Percentiles rank a stretch among this genome's conserved stretches.
These are phyloP conservation scores for Metschnikowia bowlesiae DNA, from an alignment of 805 yeast genomes.

Conservation along the genomic window DNA sequence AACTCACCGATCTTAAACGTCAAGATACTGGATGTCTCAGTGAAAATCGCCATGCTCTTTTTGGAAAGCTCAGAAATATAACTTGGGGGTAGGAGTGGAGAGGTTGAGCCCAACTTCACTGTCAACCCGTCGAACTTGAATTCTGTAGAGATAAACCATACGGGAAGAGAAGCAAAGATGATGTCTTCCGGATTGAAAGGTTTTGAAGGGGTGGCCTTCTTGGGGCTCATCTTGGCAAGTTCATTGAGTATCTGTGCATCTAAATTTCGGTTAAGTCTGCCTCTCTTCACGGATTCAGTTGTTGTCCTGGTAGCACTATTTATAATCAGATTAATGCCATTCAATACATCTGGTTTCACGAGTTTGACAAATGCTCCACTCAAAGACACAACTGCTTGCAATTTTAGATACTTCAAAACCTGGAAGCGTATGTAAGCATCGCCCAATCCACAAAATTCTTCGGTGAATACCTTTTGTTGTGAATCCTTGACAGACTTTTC, in stretches of 20 bases:
- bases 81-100: conserved; percentile 29
- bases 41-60: conserved; percentile 9
- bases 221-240: conserved; percentile 2
- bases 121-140: conserved; percentile 15
- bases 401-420: conserved; percentile 26
- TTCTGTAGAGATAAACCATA: conserved; percentile 29
- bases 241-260: conserved; percentile 20
- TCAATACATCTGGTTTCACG: conserved; percentile 26
- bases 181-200: not conserved
- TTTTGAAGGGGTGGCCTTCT: not conserved
- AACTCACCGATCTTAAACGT: conserved; percentile 3
- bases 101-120: conserved; percentile 34
- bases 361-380: conserved; percentile 23
- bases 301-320: conserved; percentile 22
- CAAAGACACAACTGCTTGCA: conserved; percentile 20
- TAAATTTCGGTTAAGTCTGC: conserved; percentile 25
- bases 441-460: conserved; percentile 22
- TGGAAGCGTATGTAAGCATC: conserved; percentile 19
- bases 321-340: conserved; percentile 30
- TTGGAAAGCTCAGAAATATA: conserved; percentile 20
- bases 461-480: conserved; percentile 7
- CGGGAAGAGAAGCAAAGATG: conserved; percentile 26
- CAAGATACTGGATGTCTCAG: conserved; percentile 15
- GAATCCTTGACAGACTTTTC: conserved; percentile 18
- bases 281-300: conserved; percentile 23